Conservation (phyloP, 2,329 filamentous ascomycete species). For the Monascus ruber region DNA sequence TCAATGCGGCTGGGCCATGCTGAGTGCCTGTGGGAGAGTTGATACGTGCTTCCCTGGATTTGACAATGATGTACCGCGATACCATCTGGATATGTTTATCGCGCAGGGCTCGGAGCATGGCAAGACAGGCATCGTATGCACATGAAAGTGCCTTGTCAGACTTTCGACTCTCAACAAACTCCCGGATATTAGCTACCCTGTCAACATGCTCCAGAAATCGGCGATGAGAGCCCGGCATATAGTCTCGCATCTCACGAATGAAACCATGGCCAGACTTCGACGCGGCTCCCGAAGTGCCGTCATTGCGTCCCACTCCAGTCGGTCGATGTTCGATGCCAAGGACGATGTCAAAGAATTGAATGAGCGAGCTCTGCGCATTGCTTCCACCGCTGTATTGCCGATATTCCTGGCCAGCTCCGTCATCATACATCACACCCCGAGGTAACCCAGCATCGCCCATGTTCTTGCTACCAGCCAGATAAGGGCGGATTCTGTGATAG, state of each 20-base stretch:
- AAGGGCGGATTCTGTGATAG: constrained; percentile 91
- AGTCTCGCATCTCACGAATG: constrained; percentile 89
- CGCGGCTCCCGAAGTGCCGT: constrained; percentile 33
- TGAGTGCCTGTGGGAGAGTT: constrained; percentile 48
- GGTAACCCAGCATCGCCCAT: constrained; percentile 92
- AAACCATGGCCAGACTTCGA: constrained; percentile 65
- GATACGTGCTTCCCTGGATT: constrained; percentile 62
- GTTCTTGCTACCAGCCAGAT: constrained; percentile 91
- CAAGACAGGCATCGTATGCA: constrained; percentile 84
- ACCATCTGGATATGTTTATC: constrained; percentile 97
- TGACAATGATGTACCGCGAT: constrained; percentile 86
- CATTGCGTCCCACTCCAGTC: constrained; percentile 54
- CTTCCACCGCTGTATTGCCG: constrained; percentile 86
- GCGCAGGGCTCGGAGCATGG: constrained; percentile 64
- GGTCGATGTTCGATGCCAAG: constrained; percentile 83
- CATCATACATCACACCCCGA: constrained; percentile 75
- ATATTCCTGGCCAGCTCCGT: constrained; percentile 59
- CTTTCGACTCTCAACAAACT: constrained; percentile 58
- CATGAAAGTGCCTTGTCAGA: constrained; percentile 57
- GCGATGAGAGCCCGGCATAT: constrained; percentile 91
- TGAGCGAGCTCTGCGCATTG: constrained; percentile 91
- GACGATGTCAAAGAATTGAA: constrained; percentile 93
- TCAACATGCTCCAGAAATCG: constrained; percentile 76
- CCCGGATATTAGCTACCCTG: constrained; percentile 72
- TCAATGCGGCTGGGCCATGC: constrained; percentile 34